Conservation (phyloP, 1,284 basidiomycete species). For the Gymnopus androsaceus region DNA sequence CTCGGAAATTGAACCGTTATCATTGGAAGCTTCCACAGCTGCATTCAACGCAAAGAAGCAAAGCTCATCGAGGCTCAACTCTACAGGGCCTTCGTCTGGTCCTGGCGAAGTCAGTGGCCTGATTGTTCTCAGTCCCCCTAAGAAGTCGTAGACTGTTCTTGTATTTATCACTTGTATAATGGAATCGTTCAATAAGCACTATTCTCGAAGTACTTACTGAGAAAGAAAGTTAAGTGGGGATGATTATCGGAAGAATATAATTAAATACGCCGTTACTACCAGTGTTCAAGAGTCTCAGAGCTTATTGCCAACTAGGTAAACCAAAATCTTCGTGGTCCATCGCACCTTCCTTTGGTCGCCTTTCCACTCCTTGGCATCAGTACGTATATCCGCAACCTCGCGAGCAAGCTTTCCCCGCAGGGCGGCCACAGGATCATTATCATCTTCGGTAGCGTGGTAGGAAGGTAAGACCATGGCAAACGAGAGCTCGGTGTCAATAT, state of each 20-base stretch:
- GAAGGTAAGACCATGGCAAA: slow-evolving; percentile 80
- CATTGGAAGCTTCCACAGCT: neutral
- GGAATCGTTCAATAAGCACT: no score
- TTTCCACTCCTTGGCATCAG: slow-evolving; percentile 53
- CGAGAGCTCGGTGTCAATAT: slow-evolving; percentile 92
- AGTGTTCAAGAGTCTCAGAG: no score
- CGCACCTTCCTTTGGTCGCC: slow-evolving; percentile 71
- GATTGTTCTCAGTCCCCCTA: neutral
- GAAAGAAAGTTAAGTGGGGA: no score
- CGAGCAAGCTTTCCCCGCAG: slow-evolving; percentile 42
- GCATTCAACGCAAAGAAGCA: neutral
- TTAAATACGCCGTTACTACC: no score
- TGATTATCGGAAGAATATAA: no score
- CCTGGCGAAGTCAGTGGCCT: neutral
- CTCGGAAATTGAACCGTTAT: neutral
- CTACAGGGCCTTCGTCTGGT: neutral
- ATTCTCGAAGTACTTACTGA: no score
- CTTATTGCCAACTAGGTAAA: slow-evolving; percentile 51
- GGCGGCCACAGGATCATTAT: slow-evolving; percentile 12
- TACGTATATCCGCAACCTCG: slow-evolving; percentile 49
- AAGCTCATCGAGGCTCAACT: neutral
- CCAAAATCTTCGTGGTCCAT: slow-evolving; percentile 66
- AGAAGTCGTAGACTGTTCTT: no score
- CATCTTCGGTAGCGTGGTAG: slow-evolving; percentile 9
- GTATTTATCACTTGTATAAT: no score